phyloP scores from a whole-genome alignment of 2,329 filamentous ascomycete species.

The Botryotinia calthae region DNA sequence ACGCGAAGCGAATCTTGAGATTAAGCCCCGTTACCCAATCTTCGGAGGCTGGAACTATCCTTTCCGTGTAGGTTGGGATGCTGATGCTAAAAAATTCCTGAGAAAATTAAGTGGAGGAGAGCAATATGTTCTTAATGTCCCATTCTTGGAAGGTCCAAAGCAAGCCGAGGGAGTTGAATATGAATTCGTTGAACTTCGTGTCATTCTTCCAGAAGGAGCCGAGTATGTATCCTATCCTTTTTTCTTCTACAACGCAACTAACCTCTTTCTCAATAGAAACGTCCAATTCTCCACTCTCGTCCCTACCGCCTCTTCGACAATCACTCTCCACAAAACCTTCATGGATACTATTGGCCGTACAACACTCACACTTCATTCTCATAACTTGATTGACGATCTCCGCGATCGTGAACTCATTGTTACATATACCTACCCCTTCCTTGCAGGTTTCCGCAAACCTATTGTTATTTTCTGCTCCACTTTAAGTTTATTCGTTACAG shows the following conservation, averaged over 20 bases:
- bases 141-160: constrained; percentile 90
- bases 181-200: constrained; percentile 71
- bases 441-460: constrained; percentile 79
- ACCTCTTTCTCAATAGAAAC: constrained; percentile 54
- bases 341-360: constrained; percentile 92
- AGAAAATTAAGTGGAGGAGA: constrained; percentile 60
- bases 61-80: constrained; percentile 95
- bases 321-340: constrained; percentile 77
- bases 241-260: constrained; percentile 47
- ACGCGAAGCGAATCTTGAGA: constrained; percentile 78
- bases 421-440: constrained; percentile 79
- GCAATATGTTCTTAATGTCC: constrained; percentile 82
- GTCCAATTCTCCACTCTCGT: constrained; percentile 74
- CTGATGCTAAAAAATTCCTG: constrained; percentile 73
- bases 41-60: constrained; percentile 99
- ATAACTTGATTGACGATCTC: constrained; percentile 88
- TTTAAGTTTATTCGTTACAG: constrained; percentile 69
- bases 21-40: constrained; percentile 92
- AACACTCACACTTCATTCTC: constrained; percentile 72
- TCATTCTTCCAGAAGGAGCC: constrained; percentile 89
- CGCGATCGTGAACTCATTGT: constrained; percentile 81
- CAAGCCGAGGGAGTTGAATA: constrained; percentile 84
- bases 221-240: constrained; percentile 58
- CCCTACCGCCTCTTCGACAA: constrained; percentile 60
- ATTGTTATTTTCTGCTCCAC: constrained; percentile 73